Conservation (phyloP, 1,284 basidiomycete genomes). For the Amylostereum areolatum region DNA sequence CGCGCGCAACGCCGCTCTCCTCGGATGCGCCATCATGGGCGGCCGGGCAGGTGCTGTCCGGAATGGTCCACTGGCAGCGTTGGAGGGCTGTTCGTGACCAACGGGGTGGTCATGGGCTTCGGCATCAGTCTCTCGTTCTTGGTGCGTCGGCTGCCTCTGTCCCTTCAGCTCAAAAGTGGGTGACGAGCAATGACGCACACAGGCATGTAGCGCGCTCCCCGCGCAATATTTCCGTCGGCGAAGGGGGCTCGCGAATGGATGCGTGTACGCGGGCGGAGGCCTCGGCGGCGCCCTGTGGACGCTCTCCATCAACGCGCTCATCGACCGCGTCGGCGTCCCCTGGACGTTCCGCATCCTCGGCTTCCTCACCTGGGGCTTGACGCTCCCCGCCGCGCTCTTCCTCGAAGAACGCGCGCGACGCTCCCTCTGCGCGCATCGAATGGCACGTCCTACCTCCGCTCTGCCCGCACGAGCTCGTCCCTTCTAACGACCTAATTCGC, state of each 20-base stretch:
- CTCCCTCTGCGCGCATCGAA: slow-evolving; percentile 11
- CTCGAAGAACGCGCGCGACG: slow-evolving; percentile 22
- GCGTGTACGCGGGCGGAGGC: slow-evolving; percentile 27
- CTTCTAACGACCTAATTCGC: not conserved
- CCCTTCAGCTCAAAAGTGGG: no score
- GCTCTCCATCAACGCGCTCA: slow-evolving; percentile 22
- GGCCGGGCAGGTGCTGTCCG: slow-evolving; percentile 4
- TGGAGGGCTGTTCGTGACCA: slow-evolving; percentile 7
- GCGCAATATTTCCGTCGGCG: slow-evolving; percentile 26
- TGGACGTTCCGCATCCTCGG: slow-evolving; percentile 32
- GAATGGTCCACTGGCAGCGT: slow-evolving; percentile 3
- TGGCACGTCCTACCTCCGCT: slow-evolving; percentile 8
- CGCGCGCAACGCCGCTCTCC: slow-evolving; percentile 6
- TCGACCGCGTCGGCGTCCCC: slow-evolving; percentile 21
- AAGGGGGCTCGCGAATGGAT: slow-evolving; percentile 26
- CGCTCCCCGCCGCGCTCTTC: slow-evolving; percentile 24
- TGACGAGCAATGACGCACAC: no score
- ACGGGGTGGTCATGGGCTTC: slow-evolving; percentile 7
- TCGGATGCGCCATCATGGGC: slow-evolving; percentile 4
- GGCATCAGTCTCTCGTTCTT: slow-evolving; percentile 9
- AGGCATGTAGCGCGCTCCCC: slow-evolving; percentile 25
- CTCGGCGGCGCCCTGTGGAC: slow-evolving; percentile 26
- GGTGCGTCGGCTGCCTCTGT: not conserved
- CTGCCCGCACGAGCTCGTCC: not conserved
- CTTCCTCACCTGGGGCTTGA: slow-evolving; percentile 18